Conservation (phyloP, 805 yeast genomes). For the Lachancea thermotolerans region DNA sequence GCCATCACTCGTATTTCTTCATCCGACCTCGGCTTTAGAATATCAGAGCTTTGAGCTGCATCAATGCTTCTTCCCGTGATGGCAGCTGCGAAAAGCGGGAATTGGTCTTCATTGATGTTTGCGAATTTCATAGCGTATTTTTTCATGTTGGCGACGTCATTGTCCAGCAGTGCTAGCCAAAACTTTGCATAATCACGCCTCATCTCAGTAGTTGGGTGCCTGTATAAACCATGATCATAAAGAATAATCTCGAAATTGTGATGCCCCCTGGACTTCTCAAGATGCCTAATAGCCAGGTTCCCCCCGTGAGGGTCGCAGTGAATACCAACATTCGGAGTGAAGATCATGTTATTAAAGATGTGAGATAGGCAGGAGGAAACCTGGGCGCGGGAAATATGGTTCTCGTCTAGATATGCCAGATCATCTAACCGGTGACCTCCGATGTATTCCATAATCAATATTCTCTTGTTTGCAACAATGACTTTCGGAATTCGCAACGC, state of each 20-base stretch:
- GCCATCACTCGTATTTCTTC: slow-evolving; percentile 68
- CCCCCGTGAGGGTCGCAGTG: slow-evolving; percentile 99
- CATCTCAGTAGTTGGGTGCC: slow-evolving; percentile 71
- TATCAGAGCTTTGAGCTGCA: slow-evolving; percentile 61
- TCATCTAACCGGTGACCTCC: slow-evolving; percentile 82
- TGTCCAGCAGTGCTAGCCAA: slow-evolving; percentile 84
- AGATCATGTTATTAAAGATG: slow-evolving; percentile 90
- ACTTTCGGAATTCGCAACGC: slow-evolving; percentile 78
- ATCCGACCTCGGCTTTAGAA: slow-evolving; percentile 45
- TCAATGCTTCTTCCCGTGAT: slow-evolving; percentile 90
- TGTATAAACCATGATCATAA: slow-evolving; percentile 91
- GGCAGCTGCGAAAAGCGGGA: slow-evolving; percentile 84
- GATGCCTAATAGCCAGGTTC: slow-evolving; percentile 71
- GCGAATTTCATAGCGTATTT: slow-evolving; percentile 74
- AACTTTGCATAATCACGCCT: slow-evolving; percentile 81
- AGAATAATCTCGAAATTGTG: slow-evolving; percentile 87
- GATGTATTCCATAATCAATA: slow-evolving; percentile 82
- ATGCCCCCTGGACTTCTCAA: slow-evolving; percentile 21
- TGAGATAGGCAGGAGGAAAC: slow-evolving; percentile 84
- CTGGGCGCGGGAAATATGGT: slow-evolving; percentile 64
- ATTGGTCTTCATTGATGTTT: slow-evolving; percentile 66
- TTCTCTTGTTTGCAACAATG: slow-evolving; percentile 55
- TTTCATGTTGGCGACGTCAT: slow-evolving; percentile 59
- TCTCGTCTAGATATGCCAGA: slow-evolving; percentile 49
- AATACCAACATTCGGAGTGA: slow-evolving; percentile 82